Evolutionary conservation across 768 basidiomycete species (phyloP).

Genomic region (Pleurotus eryngii): DNA sequence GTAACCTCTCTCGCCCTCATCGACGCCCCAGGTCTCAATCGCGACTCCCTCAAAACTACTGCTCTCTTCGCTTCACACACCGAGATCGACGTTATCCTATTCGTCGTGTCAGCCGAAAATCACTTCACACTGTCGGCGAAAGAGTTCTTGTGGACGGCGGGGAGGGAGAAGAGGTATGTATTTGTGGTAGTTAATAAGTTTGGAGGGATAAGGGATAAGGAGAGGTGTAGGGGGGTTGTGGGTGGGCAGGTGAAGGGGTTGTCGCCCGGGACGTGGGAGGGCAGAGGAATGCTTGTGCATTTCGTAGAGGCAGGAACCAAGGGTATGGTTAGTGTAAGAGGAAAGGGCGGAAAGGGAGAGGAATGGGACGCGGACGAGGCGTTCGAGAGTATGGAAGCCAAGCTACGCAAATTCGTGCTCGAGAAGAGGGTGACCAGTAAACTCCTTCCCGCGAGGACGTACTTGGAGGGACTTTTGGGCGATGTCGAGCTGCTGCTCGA

Average conservation of each 20-base stretch:
- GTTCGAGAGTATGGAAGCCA: conserved; percentile 86
- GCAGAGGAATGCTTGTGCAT: conserved; percentile 91
- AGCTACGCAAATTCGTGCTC: conserved; percentile 91
- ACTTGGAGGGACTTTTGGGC: conserved; percentile 82
- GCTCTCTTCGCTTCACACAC: conserved; percentile 93
- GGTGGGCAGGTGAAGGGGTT: conserved; percentile 93
- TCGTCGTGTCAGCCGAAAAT: conserved; percentile 97
- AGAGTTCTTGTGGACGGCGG: conserved; percentile 90
- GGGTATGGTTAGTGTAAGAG: no score
- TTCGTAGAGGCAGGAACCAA: conserved; percentile 84
- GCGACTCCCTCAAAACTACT: conserved; percentile 92
- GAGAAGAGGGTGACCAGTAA: conserved; percentile 96
- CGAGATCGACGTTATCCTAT: conserved; percentile 98
- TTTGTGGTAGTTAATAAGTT: conserved; percentile 99
- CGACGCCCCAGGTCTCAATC: conserved; percentile 96
- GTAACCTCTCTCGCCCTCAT: conserved; percentile 98
- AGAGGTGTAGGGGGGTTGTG: conserved; percentile 82
- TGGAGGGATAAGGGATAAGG: conserved; percentile 93
- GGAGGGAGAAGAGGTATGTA: conserved; percentile 95
- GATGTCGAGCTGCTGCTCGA: conserved; percentile 87
- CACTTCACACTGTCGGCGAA: conserved; percentile 96
- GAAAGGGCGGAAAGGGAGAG: conserved; percentile 54
- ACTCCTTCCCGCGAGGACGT: conserved; percentile 89
- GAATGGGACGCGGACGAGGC: conserved; percentile 55
- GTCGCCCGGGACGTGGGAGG: conserved; percentile 88